Base-by-base conservation (phyloP, 306 rosid genomes). In the Cucurbita maxima region DNA sequence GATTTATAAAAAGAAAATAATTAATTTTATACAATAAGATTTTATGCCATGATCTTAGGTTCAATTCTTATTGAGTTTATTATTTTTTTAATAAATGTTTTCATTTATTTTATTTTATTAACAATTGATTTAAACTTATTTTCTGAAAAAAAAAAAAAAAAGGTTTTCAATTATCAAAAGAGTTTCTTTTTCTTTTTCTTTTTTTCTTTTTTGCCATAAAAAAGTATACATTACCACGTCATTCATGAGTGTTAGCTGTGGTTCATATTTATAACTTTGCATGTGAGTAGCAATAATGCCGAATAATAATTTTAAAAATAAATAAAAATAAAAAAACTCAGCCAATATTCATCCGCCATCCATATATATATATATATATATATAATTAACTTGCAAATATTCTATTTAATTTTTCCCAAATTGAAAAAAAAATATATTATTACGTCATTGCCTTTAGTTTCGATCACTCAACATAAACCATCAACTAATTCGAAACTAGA, bases 241-340 rank as follows among this genome's bases (percentile, higher is more conserved):
- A 64, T 64, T 64, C 71, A 64, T 64, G 71, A 20, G 71, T 64
- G 53, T 64, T 64, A 44, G 18, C 53, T 43, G 53, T 64, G 71
- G 52, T 64, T 64, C 71, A 43, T 64, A 64, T 64, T 64, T 64
- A 64, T 18, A 64, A 64, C 71, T n/a, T 15, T 64, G 53, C 71
- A 64, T 64, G 71, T 64, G 71, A 64, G 36, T 43, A 41, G 52
- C 71, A 64, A 64, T 64, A 64, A 64, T 64, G 37, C 53, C 2
- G 36, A 41, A 40, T 43, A 64, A 64, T 43, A 64, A 64, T 9
- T 64, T 7, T 7, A 14, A 60, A 30, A 60, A 14, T 25, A 25
- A 60, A 1, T 1, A 6, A 60, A 13, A 36, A 36, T 2, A 0
- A 58, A 11, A 1, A 55, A 11, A 22, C 43, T 34, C 20, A 59